These are phyloP conservation scores for Phlebiopsis flavidoalba DNA, from an alignment of 768 basidiomycete species.

Conservation along the genomic window DNA sequence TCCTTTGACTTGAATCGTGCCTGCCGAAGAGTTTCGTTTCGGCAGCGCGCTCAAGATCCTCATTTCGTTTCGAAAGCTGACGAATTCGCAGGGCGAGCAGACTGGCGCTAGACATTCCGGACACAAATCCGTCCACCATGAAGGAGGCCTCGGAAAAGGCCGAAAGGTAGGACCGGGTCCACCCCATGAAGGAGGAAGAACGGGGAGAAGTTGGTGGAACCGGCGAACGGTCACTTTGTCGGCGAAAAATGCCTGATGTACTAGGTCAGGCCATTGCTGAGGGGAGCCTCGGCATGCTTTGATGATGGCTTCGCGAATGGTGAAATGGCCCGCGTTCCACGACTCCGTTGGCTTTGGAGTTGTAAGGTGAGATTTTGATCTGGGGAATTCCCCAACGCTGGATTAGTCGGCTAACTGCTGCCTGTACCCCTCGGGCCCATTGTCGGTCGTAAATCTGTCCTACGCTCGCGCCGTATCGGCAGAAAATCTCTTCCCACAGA, in stretches of 20 bases:
- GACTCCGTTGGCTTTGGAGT: constrained; percentile 30
- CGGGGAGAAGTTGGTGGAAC: constrained; percentile 15
- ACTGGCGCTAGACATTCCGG: constrained; percentile 14
- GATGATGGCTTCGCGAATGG: constrained; percentile 27
- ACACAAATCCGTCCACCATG: constrained; percentile 17
- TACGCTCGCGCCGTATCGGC: constrained; percentile 26
- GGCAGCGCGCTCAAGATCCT: constrained; percentile 19
- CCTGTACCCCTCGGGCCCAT: constrained; percentile 18
- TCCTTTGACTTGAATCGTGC: constrained; percentile 16
- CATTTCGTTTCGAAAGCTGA: constrained; percentile 22
- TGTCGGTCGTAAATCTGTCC: constrained; percentile 25
- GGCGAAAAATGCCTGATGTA: constrained; percentile 21
- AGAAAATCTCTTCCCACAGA: constrained; percentile 28
- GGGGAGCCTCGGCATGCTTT: constrained; percentile 20
- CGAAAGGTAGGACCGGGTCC: constrained; percentile 27
- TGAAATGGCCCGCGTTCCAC: constrained; percentile 31
- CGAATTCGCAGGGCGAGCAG: constrained; percentile 19
- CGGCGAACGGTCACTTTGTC: constrained; percentile 18
- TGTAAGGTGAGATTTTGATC: constrained; percentile 22
- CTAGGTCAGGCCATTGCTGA: constrained; percentile 19
- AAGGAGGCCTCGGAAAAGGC: constrained; percentile 31
- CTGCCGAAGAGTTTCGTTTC: constrained; percentile 11
- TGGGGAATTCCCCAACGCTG: constrained; percentile 1
- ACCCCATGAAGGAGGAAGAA: constrained; percentile 24
- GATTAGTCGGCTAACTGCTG: neutral